Conservation (phyloP, 306 rosid species). For the Pachyrhizus erosus region DNA sequence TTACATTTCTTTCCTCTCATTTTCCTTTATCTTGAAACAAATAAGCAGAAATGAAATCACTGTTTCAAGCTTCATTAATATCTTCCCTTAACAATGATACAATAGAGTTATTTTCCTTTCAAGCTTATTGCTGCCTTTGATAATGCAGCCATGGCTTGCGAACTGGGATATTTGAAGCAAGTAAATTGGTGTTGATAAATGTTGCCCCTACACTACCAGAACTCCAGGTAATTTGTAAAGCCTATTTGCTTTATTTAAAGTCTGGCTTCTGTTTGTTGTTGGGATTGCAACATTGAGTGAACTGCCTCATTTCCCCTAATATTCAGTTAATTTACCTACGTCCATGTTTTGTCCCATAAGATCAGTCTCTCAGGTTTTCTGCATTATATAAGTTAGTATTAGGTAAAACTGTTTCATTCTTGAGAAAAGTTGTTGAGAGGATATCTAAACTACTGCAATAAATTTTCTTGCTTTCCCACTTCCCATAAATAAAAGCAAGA, state of each 20-base stretch:
- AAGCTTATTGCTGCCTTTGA: constrained; percentile 51
- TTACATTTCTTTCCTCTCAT: constrained; percentile 11
- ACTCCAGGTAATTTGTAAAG: constrained; percentile 71
- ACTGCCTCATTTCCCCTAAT: neutral
- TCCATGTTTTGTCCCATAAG: constrained; percentile 26
- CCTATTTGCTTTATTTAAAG: neutral
- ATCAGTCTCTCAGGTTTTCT: constrained; percentile 19
- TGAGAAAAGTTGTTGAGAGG: constrained; percentile 22
- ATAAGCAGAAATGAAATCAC: neutral
- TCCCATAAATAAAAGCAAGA: neutral
- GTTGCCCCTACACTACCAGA: constrained; percentile 92
- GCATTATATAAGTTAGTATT: neutral
- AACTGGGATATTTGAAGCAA: constrained; percentile 98
- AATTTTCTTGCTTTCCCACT: neutral
- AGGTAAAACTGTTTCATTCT: constrained; percentile 17
- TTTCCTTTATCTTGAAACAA: constrained; percentile 13
- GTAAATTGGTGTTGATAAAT: constrained; percentile 82
- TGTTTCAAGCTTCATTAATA: constrained; percentile 22
- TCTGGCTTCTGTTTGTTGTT: constrained; percentile 27
- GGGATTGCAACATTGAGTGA: constrained; percentile 25
- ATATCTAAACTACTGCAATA: neutral
- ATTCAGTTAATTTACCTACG: constrained; percentile 9
- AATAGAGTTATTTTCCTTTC: constrained; percentile 11
- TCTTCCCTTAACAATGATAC: neutral
- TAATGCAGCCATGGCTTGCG: constrained; percentile 93